phyloP scores from a whole-genome alignment of 495 filamentous ascomycete genomes.

The Aspergillus conjunctus region DNA sequence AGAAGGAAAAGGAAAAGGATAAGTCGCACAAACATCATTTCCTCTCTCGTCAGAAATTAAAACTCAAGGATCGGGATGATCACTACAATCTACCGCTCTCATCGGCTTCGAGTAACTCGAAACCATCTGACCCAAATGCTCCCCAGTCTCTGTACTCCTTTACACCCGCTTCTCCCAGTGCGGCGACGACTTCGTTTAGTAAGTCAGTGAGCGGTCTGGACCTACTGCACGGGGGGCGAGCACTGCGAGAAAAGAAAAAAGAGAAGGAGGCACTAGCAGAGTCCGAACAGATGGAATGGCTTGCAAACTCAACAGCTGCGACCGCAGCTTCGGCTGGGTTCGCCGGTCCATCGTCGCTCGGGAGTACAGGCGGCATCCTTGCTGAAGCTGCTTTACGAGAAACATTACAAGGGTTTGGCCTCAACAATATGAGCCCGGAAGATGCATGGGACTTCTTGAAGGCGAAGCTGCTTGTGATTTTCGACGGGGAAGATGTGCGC shows the following conservation, averaged over 20 bases:
- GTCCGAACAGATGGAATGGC: slow-evolving; percentile 47
- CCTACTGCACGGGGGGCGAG: slow-evolving; percentile 80
- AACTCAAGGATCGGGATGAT: slow-evolving; percentile 79
- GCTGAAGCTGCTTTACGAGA: slow-evolving; percentile 49
- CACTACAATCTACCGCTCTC: slow-evolving; percentile 74
- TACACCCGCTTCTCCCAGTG: slow-evolving; percentile 70
- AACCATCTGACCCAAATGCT: slow-evolving; percentile 79
- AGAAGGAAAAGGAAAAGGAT: slow-evolving; percentile 49
- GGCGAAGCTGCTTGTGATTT: slow-evolving; percentile 83
- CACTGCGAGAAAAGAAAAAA: slow-evolving; percentile 85
- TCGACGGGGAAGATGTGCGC: slow-evolving; percentile 88
- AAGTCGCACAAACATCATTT: slow-evolving; percentile 78
- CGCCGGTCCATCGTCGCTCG: slow-evolving; percentile 43
- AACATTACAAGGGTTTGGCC: slow-evolving; percentile 61
- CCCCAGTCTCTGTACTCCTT: slow-evolving; percentile 84
- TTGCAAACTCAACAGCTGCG: slow-evolving; percentile 35
- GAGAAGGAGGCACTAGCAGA: slow-evolving; percentile 68
- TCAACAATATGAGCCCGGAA: slow-evolving; percentile 81
- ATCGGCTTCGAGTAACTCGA: slow-evolving; percentile 87
- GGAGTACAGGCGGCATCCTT: slow-evolving; percentile 34
- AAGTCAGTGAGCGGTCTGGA: slow-evolving; percentile 84
- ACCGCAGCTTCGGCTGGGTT: slow-evolving; percentile 33
- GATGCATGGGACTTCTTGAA: slow-evolving; percentile 97
- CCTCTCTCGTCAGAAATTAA: slow-evolving; percentile 87
- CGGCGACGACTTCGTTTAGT: slow-evolving; percentile 66